Evolutionary conservation across 176 grass and related monocot genomes (phyloP).

Genomic region (Avena eriantha): DNA sequence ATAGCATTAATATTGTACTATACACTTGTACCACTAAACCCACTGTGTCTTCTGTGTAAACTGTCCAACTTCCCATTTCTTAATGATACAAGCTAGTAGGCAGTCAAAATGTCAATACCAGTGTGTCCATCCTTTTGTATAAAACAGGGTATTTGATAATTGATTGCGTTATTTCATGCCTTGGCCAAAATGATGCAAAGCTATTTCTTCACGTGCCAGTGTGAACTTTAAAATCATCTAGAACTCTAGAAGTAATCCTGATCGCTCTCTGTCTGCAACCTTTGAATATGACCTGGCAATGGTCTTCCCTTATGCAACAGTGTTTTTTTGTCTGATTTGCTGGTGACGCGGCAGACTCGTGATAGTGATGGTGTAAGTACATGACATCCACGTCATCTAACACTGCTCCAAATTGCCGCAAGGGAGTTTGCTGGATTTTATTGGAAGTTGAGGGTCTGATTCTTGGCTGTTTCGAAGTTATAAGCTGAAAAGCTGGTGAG

Average conservation of each 20-base stretch:
- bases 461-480: background rate
- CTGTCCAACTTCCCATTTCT: slow-evolving; percentile 25
- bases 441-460: background rate
- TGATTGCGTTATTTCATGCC: background rate
- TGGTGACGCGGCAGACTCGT: background rate
- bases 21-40: background rate
- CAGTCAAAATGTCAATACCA: slow-evolving; percentile 5
- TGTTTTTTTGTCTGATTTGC: background rate
- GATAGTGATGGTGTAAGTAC: background rate
- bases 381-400: background rate
- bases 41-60: background rate
- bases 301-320: background rate
- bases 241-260: background rate
- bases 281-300: background rate
- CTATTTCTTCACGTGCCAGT: slow-evolving; percentile 6
- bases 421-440: background rate
- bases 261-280: background rate
- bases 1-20: background rate
- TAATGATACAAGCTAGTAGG: background rate
- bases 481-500: background rate
- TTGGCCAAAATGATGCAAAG: background rate
- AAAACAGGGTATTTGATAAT: slow-evolving; percentile 1
- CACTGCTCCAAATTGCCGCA: background rate
- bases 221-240: background rate
- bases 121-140: background rate